A percentile compares a stretch with the other conserved stretches of the same genome.
Evolutionary conservation across 2,329 filamentous ascomycete species (phyloP).

Genomic region (Ophiosphaerella herpotricha): DNA sequence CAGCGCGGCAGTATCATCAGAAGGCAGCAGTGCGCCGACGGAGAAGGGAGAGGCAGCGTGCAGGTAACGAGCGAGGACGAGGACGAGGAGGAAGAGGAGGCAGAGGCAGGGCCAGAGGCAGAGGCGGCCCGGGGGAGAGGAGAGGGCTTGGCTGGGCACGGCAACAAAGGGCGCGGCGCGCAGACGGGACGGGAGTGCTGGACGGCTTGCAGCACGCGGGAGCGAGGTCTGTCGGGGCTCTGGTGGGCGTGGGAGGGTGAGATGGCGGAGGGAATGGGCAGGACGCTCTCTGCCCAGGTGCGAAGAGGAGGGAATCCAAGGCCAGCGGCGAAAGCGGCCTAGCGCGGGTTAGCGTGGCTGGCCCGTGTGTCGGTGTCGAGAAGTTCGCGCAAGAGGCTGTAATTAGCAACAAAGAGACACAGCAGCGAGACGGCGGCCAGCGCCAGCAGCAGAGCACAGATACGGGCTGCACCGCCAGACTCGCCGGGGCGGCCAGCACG

Average conservation of each 20-base stretch:
- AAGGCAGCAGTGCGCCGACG: constrained; percentile 29
- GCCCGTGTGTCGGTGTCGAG: background rate
- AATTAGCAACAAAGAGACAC: constrained; percentile 4
- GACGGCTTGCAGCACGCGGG: constrained; percentile 12
- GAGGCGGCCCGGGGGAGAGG: constrained; percentile 30
- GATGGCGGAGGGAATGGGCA: constrained; percentile 26
- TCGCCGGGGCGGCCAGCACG: too few species aligned
- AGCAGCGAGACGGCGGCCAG: background rate
- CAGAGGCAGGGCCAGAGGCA: constrained; percentile 2
- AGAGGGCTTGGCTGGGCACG: constrained; percentile 19
- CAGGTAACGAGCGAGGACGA: constrained; percentile 22
- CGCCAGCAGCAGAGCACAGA: too few species aligned
- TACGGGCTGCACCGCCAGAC: too few species aligned
- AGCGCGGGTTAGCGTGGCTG: constrained; percentile 8
- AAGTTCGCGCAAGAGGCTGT: constrained; percentile 1
- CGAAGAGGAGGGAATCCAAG: constrained; percentile 19
- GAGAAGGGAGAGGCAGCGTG: constrained; percentile 22
- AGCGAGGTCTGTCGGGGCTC: constrained; percentile 18
- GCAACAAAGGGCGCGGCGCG: constrained; percentile 35
- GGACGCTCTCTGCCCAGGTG: constrained; percentile 13
- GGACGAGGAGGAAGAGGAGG: too few species aligned
- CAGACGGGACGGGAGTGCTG: constrained; percentile 23
- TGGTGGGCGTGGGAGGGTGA: constrained; percentile 3
- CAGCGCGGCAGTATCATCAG: constrained; percentile 23
- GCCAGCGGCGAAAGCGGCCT: constrained; percentile 6